phyloP scores from a whole-genome alignment of 805 yeast genomes.

The Yamadazyma olivae region DNA sequence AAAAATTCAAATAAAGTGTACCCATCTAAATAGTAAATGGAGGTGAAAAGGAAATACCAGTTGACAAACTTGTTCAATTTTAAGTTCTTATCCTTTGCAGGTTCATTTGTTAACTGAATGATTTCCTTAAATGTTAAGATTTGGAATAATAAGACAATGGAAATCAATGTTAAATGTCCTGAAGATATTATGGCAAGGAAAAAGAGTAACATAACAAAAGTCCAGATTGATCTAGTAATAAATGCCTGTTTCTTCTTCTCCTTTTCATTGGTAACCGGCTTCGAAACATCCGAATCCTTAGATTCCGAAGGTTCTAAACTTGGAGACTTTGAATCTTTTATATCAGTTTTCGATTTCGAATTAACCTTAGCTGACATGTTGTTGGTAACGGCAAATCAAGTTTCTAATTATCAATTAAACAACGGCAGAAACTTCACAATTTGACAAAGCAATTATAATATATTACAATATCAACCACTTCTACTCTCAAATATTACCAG shows the following conservation, averaged over 20 bases:
- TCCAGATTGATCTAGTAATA: conserved; percentile 87
- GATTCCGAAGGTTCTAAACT: neutral
- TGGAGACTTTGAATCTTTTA: too few relatives aligned
- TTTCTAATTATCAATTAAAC: too few relatives aligned
- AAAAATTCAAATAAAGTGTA: conserved; percentile 73
- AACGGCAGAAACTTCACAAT: too few relatives aligned
- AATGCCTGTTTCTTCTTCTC: conserved; percentile 80
- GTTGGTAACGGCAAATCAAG: too few relatives aligned
- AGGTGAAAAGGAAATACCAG: conserved; percentile 89
- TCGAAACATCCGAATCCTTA: neutral
- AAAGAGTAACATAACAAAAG: conserved; percentile 80
- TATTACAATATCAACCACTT: too few relatives aligned
- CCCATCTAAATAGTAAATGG: conserved; percentile 87
- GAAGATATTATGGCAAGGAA: conserved; percentile 70
- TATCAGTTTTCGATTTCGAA: too few relatives aligned
- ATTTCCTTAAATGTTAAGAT: conserved; percentile 87
- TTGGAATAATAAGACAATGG: conserved; percentile 70
- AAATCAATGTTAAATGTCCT: conserved; percentile 82
- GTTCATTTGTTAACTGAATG: conserved; percentile 78
- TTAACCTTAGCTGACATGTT: too few relatives aligned
- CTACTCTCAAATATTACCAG: too few relatives aligned
- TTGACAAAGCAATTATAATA: too few relatives aligned
- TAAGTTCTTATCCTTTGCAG: conserved; percentile 77
- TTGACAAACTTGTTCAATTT: conserved; percentile 81
- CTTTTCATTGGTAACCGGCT: conserved; percentile 26